Conservation (phyloP, 768 basidiomycete species). For the Amanita exitialis region DNA sequence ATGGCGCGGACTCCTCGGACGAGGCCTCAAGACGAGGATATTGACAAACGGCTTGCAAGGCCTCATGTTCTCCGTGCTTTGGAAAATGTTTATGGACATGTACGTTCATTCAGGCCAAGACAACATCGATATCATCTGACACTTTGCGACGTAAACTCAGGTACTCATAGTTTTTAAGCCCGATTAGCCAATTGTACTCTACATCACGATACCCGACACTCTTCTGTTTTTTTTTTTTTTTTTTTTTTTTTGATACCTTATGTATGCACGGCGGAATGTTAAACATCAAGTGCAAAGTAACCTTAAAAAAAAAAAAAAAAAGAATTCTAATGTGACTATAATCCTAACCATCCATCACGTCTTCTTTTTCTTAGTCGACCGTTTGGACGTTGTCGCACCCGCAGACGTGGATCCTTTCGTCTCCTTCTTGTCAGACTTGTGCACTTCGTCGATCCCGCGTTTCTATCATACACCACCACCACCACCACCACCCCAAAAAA, state of each 20-base stretch:
- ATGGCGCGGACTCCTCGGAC: constrained; percentile 69
- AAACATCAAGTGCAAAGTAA: too few relatives aligned
- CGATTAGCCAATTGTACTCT: too few relatives aligned
- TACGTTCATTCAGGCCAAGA: constrained; percentile 18
- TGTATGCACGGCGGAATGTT: too few relatives aligned
- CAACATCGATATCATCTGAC: too few relatives aligned
- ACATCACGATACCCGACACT: too few relatives aligned
- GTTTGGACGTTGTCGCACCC: constrained; percentile 37
- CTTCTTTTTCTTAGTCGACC: constrained; percentile 62
- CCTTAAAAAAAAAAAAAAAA: too few relatives aligned
- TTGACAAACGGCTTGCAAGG: constrained; percentile 89
- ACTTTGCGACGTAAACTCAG: too few relatives aligned
- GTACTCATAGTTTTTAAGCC: too few relatives aligned
- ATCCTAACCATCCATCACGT: too few relatives aligned
- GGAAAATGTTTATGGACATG: constrained; percentile 88
- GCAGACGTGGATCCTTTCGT: constrained; percentile 57
- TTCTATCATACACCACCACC: constrained; percentile 31
- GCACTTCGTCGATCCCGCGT: constrained; percentile 61
- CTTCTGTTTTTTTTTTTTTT: too few relatives aligned
- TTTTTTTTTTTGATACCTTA: too few relatives aligned
- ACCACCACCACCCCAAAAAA: not conserved
- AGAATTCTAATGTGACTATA: too few relatives aligned
- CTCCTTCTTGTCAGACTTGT: constrained; percentile 37
- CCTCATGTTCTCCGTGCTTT: constrained; percentile 82
- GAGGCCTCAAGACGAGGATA: constrained; percentile 85